phyloP scores from a whole-genome alignment of 805 yeast genomes.

The Teunomyces kruisii region DNA sequence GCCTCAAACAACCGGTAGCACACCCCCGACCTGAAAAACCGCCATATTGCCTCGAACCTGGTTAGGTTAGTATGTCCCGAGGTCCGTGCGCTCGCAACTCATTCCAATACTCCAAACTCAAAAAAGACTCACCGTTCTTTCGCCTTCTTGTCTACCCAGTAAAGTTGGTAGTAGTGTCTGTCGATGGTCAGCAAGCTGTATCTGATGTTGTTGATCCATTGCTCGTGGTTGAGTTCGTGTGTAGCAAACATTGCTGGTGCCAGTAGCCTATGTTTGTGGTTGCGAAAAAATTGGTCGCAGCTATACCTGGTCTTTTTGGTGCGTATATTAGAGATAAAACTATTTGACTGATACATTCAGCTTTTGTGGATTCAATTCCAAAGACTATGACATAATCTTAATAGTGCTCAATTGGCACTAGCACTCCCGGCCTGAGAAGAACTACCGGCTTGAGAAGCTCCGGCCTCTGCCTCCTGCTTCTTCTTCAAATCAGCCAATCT shows the following conservation, averaged over 20 bases:
- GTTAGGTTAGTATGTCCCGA: neutral
- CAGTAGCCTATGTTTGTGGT: neutral
- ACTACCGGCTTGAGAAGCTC: too few species aligned
- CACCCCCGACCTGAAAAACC: neutral
- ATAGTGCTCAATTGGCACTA: neutral
- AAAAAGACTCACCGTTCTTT: neutral
- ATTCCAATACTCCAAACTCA: too few species aligned
- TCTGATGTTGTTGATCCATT: constrained; percentile 2
- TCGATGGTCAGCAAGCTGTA: constrained; percentile 1
- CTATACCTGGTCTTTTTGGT: neutral
- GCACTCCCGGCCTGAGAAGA: neutral
- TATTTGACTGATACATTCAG: too few species aligned
- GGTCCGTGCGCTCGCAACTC: too few species aligned
- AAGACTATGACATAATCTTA: too few species aligned
- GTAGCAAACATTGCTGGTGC: neutral
- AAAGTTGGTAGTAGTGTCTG: neutral
- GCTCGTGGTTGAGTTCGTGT: neutral
- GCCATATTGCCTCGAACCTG: neutral
- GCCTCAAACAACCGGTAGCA: neutral
- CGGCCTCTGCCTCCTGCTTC: constrained; percentile 14
- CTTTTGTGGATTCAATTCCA: too few species aligned
- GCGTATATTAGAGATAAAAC: too few species aligned
- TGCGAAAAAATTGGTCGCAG: constrained; percentile 6
- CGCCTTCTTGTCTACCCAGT: neutral
- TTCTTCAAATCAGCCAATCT: constrained; percentile 64